Evolutionary conservation across 257 asterid species (phyloP).

Genomic region (Linaria vulgaris): DNA sequence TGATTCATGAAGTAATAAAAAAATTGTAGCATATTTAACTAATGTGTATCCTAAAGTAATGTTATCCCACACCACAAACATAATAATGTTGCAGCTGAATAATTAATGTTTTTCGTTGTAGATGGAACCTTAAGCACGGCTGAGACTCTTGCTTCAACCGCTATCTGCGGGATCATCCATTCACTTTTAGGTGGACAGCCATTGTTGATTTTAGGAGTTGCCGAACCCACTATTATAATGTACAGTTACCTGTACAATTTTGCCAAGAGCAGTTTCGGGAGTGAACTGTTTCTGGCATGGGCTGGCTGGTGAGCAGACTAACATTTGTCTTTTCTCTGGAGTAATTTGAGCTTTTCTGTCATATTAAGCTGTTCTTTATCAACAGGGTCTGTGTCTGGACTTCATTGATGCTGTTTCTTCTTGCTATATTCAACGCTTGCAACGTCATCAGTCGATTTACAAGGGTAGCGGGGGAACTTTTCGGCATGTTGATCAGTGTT

Average conservation of each 20-base stretch:
- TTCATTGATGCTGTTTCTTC: constrained; percentile 47
- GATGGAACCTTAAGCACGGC: constrained; percentile 38
- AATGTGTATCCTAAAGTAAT: not conserved
- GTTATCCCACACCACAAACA: not conserved
- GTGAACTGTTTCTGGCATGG: constrained; percentile 77
- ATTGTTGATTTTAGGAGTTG: constrained; percentile 83
- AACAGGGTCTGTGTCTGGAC: constrained; percentile 71
- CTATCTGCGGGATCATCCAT: constrained; percentile 83
- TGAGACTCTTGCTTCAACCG: constrained; percentile 87
- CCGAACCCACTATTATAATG: constrained; percentile 95
- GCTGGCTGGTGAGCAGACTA: constrained; percentile 67
- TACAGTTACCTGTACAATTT: constrained; percentile 72
- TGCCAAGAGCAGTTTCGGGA: constrained; percentile 57
- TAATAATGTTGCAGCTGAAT: not conserved
- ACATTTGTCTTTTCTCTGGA: not conserved
- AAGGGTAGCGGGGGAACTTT: constrained; percentile 89
- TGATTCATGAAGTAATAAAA: not conserved
- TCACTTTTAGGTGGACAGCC: constrained; percentile 89
- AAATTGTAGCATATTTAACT: not conserved
- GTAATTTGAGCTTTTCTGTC: not conserved
- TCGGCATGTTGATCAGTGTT: constrained; percentile 86
- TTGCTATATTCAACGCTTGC: constrained; percentile 59
- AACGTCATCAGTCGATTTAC: constrained; percentile 67
- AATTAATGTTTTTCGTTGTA: constrained; percentile 5
- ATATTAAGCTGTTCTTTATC: not conserved